Evolutionary conservation across 2,329 filamentous ascomycete genomes (phyloP).

Genomic region (Colletotrichum acutatum): DNA sequence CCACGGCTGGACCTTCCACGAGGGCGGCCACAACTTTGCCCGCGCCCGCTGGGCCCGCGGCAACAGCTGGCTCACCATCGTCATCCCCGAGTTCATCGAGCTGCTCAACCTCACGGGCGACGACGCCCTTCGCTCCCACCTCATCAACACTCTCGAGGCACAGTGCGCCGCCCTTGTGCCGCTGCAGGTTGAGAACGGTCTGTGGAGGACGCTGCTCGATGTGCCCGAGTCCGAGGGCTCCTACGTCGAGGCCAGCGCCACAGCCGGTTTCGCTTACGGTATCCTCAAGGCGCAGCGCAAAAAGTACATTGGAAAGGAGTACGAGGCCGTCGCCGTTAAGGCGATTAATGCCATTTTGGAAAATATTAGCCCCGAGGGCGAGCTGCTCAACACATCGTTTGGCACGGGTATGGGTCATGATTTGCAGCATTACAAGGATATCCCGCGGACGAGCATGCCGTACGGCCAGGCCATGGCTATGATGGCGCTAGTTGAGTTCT

Average conservation of each 20-base stretch:
- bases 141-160: constrained; percentile 72
- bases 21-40: constrained; percentile 72
- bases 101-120: constrained; percentile 71
- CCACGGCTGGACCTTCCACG: constrained; percentile 84
- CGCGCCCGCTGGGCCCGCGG: constrained; percentile 67
- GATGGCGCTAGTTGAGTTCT: constrained; percentile 81
- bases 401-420: constrained; percentile 81
- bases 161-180: constrained; percentile 74
- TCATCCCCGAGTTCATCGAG: constrained; percentile 85
- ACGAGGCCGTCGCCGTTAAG: constrained; percentile 69
- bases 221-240: constrained; percentile 73
- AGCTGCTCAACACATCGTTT: constrained; percentile 80
- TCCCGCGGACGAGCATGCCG: constrained; percentile 82
- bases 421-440: constrained; percentile 81
- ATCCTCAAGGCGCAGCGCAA: constrained; percentile 79
- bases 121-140: constrained; percentile 70
- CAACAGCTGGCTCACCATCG: constrained; percentile 83
- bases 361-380: constrained; percentile 74
- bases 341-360: constrained; percentile 75
- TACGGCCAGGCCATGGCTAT: constrained; percentile 89
- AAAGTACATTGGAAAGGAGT: constrained; percentile 73
- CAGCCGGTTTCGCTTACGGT: constrained; percentile 83
- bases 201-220: constrained; percentile 82
- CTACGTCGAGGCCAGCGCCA: constrained; percentile 81
- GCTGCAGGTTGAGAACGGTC: constrained; percentile 70